These are phyloP conservation scores for Stevia rebaudiana DNA, from an alignment of 140 eudicot species.

Conservation along the genomic window DNA sequence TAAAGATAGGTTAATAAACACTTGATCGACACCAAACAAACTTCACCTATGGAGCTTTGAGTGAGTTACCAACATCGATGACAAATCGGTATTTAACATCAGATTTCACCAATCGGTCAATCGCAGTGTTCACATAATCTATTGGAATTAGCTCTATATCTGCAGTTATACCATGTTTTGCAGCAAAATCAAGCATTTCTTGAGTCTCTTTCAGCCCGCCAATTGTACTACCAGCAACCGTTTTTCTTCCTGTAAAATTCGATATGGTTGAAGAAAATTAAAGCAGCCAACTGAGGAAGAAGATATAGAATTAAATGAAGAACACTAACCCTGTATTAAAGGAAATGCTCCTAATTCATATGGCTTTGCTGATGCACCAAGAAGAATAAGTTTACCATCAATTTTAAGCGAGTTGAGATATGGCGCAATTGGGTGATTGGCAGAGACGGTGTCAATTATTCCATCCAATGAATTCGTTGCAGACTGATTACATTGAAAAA, in stretches of 20 bases:
- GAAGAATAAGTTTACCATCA: constrained; percentile 46
- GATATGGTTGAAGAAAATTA: no score
- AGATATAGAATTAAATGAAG: background rate
- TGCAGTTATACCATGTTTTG: background rate
- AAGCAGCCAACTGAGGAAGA: no score
- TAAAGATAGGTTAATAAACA: no score
- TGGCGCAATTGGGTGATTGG: constrained; percentile 36
- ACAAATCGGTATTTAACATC: constrained; percentile 50
- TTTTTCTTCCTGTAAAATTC: constrained; percentile 46
- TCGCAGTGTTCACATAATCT: constrained; percentile 35
- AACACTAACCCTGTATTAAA: constrained; percentile 25
- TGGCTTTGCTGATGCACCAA: constrained; percentile 52
- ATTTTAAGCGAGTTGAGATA: constrained; percentile 31
- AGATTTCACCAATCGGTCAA: constrained; percentile 35
- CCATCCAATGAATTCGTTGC: constrained; percentile 43
- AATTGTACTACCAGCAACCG: constrained; percentile 34
- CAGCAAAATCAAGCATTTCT: constrained; percentile 2
- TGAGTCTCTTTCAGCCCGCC: constrained; percentile 32
- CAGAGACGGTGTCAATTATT: constrained; percentile 25
- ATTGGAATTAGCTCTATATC: background rate
- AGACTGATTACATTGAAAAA: constrained; percentile 33
- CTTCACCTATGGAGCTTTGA: constrained; percentile 19
- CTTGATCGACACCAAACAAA: background rate
- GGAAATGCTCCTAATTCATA: constrained; percentile 35
- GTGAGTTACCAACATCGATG: constrained; percentile 33